Base-by-base conservation (phyloP, 1,284 basidiomycete genomes). In the Exobasidium cylindrosporum region DNA sequence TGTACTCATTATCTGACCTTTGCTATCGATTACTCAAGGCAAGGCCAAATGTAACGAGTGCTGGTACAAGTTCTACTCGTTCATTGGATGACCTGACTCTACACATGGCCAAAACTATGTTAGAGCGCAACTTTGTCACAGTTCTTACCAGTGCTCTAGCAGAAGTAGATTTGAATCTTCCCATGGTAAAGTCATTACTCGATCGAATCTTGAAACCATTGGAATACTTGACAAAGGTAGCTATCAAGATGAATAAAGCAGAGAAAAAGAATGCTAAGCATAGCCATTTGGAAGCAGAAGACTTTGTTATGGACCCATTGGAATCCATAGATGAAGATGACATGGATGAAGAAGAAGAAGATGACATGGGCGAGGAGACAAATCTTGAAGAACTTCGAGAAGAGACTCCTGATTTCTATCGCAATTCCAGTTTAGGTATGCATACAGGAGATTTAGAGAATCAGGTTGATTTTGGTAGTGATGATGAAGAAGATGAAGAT, bases 391-490 rank as follows among this genome's bases (percentile, higher is more conserved):
- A 60, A 45, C 64, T 64, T 11, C 87, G 88, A 10, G 89, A 90
- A 73, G 92, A 91, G 75, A 92, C 91, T 0, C 91, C 92, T 5
- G 92, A 98, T 81, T 83, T 98, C 24, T 98, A 98, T 82, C 88
- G 95, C 63, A 96, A 95, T 81, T 98, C 95, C 0, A 90, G 92
- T 4, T 85, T 99, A 44, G 96, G 95, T 71, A 94, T 98, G 92
- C 90, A 82, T 77, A 88, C 84, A 23, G 78, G 78, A 32, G 79
- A 80, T 64, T 71, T 79, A 69, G 55, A 44, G 21, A 43, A 50
- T 40, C 67, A 70, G 21, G 54, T 57, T 28, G 61, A 44, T 50
- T 64, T 70, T 57, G 92, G 96, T 77, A 90, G 93, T 80, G 91
- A 94, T 81, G 87, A 97, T 75, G 84, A 95, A 57, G 84, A 84